Base-by-base conservation (phyloP, 257 asterid genomes). In the Henckelia pumila region DNA sequence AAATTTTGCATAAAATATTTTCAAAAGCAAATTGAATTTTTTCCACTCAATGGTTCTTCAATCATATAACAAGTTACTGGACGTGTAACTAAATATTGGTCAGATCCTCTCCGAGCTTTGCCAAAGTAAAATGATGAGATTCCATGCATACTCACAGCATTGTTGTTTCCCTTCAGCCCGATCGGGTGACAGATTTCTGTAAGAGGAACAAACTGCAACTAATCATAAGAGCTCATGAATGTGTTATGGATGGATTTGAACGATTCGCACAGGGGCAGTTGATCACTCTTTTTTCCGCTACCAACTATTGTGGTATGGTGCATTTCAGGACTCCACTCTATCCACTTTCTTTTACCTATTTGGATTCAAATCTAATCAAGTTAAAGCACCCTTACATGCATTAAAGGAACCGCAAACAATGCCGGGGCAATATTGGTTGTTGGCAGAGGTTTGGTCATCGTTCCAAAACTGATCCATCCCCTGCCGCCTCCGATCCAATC, bases 221-320 rank as follows among this genome's bases (percentile, higher is more conserved):
- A 44, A 94, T 94, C 72, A 89, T 89, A 74, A 84, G 99, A 86
- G 99, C 98, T 53, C 99, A 94, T 32, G 99, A 94, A 73, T 91
- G 99, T 52, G 99, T 94, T 52, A 94, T 94, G 99, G 99, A 94
- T 79, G 99, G 99, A 66, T 94, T 94, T 26, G 98, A 94, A 73
- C 83, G 98, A 37, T 94, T 94, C 68, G 99, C 99, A 57, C 98
- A 94, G 77, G 98, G 99, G 37, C 99, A 94, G 77, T 65, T 91
- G 86, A 94, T 94, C 73, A 94, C 99, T 44, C 96, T 94, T 32
- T 94, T 94, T 76, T 94, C 99, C 17, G 98, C 99, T 58, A 94
- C 99, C 72, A 94, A 94, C 89, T 94, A 94, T 71, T 91, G 99
- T 74, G 98, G 99, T 94, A 88, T 69, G 89, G 85, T 69, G 89